phyloP scores from a whole-genome alignment of 2,329 filamentous ascomycete genomes.

The Fusarium cicatricum region DNA sequence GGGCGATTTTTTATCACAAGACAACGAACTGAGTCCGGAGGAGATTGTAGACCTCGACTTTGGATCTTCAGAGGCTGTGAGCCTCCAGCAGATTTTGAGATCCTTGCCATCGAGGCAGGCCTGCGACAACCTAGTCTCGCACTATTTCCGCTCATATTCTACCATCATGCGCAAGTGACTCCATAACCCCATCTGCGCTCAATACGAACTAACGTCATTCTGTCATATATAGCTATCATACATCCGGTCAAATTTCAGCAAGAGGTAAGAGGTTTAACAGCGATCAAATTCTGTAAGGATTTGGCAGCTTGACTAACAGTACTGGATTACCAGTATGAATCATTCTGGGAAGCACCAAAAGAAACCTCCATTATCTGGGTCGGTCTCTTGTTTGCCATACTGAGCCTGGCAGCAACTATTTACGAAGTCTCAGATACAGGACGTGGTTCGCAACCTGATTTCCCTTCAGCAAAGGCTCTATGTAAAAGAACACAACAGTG shows the following conservation, averaged over 20 bases:
- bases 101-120: constrained; percentile 37
- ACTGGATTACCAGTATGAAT: constrained; percentile 47
- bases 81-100: constrained; percentile 27
- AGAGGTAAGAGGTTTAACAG: constrained; percentile 28
- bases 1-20: accelerated
- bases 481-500: constrained; percentile 50
- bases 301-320: background rate
- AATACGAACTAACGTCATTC: no score
- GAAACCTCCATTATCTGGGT: constrained; percentile 54
- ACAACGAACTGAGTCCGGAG: background rate
- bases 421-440: constrained; percentile 35
- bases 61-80: background rate
- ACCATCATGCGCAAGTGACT: constrained; percentile 37
- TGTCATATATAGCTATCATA: constrained; percentile 29
- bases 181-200: no score
- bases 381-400: constrained; percentile 54
- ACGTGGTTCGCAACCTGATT: constrained; percentile 31
- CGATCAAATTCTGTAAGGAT: no score
- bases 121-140: constrained; percentile 44
- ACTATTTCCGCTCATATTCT: constrained; percentile 42
- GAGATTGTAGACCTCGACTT: background rate
- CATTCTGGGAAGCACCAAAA: constrained; percentile 52
- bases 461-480: constrained; percentile 20
- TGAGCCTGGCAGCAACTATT: constrained; percentile 50
- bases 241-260: constrained; percentile 42